phyloP scores from a whole-genome alignment of 176 grass and related monocot genomes.

The Elaeis guineensis region DNA sequence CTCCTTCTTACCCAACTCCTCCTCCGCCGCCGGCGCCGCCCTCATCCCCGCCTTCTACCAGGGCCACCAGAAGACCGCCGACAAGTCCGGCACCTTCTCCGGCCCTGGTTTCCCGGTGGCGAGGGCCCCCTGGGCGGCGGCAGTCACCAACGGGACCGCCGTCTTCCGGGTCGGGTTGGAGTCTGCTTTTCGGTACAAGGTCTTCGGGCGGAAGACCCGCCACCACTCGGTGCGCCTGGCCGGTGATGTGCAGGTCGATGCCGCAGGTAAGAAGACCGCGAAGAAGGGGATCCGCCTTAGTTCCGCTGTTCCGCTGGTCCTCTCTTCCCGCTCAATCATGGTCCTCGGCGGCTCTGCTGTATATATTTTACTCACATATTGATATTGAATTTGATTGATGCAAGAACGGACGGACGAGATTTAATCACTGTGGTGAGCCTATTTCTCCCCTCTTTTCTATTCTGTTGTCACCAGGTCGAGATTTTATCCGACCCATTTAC shows the following conservation, averaged over 20 bases:
- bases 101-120: no score
- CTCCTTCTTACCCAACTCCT: not conserved
- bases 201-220: not conserved
- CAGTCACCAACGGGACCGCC: not conserved
- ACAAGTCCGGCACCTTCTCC: not conserved
- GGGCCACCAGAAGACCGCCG: constrained; percentile 13
- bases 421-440: no score
- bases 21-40: not conserved
- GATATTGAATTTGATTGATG: no score
- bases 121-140: no score
- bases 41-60: constrained; percentile 16
- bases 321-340: no score
- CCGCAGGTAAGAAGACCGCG: not conserved
- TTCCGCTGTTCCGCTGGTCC: not conserved
- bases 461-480: no score
- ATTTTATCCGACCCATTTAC: no score
- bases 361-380: no score
- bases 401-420: no score
- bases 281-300: not conserved
- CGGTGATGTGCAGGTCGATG: not conserved
- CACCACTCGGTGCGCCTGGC: not conserved
- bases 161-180: not conserved
- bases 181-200: constrained; percentile 17
- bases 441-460: no score
- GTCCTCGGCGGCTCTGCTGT: no score